Base-by-base conservation (phyloP, 768 basidiomycete species). In the Agrocybe chaxingu region DNA sequence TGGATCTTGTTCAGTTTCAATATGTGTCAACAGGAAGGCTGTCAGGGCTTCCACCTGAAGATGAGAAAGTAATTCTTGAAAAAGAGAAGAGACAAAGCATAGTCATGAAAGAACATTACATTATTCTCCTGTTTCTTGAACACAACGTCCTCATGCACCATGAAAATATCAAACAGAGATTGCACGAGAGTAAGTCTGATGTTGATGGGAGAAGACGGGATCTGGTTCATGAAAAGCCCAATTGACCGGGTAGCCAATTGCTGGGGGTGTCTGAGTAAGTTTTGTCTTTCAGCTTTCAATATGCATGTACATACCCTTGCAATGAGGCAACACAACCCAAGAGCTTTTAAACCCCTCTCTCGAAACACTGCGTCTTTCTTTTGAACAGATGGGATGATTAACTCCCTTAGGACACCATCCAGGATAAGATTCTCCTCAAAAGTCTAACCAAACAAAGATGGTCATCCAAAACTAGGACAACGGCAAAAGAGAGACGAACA, bases 371-470 rank as follows among this genome's bases (percentile, higher is more conserved):
- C 71, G 47, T 94, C 89, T 62, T 92, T 92, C 50, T 85, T 77
- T 61, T 79, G 78, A 12, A 96, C 86, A 0, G 89, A 79, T 2
- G 95, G 95, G n/a, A 93, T 74, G 53, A 97, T 92, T 12, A 98
- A 71, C 55, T 94, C 89, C 7, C 70, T 68, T 19, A 92, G 78
- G 42, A 92, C 73, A 56, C 83, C 89, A 48, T 85, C 82, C 8
- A 94, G 64, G 0, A 85, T 87, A 1, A 85, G 76, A 57, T 89
- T 87, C 71, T 63, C 81, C 41, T 89, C 78, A 32, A 92, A 70
- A 3, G 83, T 88, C 68, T 87, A 66, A 11, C 12, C 24, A 45
- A 32, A 40, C 42, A 42, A 34, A 36, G 35, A 30, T 36, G 11
- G 18, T 32, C 46, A 29, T n/a, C 34, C 19, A 18, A 12, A 30